These are phyloP conservation scores for Hypoxylon sp. DNA, from an alignment of 2,329 filamentous ascomycete genomes.

Conservation along the genomic window DNA sequence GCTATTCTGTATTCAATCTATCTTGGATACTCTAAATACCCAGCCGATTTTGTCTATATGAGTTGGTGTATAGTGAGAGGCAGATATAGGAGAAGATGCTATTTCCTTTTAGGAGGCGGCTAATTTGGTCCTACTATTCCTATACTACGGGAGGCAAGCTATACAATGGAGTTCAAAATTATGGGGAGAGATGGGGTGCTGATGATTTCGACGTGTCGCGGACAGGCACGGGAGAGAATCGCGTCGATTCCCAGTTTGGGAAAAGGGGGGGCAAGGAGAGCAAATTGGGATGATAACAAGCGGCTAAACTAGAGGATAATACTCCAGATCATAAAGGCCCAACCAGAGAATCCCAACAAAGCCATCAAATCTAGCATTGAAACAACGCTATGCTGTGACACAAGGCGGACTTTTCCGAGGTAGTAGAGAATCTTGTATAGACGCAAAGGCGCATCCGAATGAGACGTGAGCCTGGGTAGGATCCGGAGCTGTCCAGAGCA, in stretches of 20 bases:
- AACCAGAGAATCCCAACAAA: conserved; percentile 37
- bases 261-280: conserved; percentile 34
- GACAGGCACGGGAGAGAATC: conserved; percentile 34
- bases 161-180: conserved; percentile 41
- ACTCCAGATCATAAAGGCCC: conserved; percentile 35
- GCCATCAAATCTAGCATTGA: conserved; percentile 24
- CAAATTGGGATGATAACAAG: conserved; percentile 33
- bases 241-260: conserved; percentile 33
- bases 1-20: conserved; percentile 35
- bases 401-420: conserved; percentile 37
- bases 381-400: conserved; percentile 36
- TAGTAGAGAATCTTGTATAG: conserved; percentile 16
- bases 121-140: conserved; percentile 23
- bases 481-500: conserved; percentile 29
- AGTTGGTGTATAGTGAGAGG: conserved; percentile 35
- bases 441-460: conserved; percentile 29
- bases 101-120: conserved; percentile 23
- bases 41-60: conserved; percentile 30
- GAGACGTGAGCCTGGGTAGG: conserved; percentile 35
- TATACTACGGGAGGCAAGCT: conserved; percentile 25
- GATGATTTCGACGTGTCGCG: conserved; percentile 30
- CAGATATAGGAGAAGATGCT: conserved; percentile 22
- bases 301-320: conserved; percentile 46
- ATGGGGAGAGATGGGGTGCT: conserved; percentile 28
- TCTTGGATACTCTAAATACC: conserved; percentile 37